Conservation (phyloP, 352 stramenopile species). For the Phytophthora sp. region DNA sequence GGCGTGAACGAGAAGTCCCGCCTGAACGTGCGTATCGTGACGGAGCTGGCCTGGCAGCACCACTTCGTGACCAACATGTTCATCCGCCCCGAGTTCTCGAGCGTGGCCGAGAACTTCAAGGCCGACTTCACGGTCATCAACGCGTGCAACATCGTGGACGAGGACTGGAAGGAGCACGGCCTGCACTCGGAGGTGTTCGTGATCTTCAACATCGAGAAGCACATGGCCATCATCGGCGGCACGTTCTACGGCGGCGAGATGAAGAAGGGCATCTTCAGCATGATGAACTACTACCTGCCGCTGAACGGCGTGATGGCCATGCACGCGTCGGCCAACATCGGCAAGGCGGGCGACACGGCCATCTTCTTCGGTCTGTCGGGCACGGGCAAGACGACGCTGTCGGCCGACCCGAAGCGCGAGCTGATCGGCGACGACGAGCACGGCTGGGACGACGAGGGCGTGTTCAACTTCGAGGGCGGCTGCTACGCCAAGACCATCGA, state of each 20-base stretch:
- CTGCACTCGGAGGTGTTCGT: too few species aligned
- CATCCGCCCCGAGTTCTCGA: too few species aligned
- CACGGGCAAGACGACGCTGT: conserved; percentile 93
- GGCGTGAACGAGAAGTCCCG: too few species aligned
- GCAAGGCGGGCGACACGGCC: conserved; percentile 95
- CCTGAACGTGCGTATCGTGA: too few species aligned
- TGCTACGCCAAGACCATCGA: conserved; percentile 99
- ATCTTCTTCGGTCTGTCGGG: conserved; percentile 98
- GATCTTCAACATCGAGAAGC: conserved; percentile 97
- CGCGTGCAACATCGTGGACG: too few species aligned
- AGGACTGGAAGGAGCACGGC: too few species aligned
- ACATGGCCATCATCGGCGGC: conserved; percentile 94
- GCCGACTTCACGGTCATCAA: too few species aligned
- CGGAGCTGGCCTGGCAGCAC: too few species aligned
- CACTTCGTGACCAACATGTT: conserved; percentile 1
- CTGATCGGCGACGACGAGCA: conserved; percentile 94
- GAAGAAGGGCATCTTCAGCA: conserved; percentile 98
- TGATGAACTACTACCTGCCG: conserved; percentile 99
- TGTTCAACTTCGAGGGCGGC: conserved; percentile 99
- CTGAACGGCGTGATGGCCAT: conserved; percentile 96
- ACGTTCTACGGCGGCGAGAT: conserved; percentile 98
- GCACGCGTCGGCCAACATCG: conserved; percentile 98
- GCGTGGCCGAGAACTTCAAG: too few species aligned
- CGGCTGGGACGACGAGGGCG: conserved; percentile 96
- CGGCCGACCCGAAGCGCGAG: too few species aligned